Evolutionary conservation across 139 green algal species (phyloP).

Genomic region (Coccomyxa sp.): DNA sequence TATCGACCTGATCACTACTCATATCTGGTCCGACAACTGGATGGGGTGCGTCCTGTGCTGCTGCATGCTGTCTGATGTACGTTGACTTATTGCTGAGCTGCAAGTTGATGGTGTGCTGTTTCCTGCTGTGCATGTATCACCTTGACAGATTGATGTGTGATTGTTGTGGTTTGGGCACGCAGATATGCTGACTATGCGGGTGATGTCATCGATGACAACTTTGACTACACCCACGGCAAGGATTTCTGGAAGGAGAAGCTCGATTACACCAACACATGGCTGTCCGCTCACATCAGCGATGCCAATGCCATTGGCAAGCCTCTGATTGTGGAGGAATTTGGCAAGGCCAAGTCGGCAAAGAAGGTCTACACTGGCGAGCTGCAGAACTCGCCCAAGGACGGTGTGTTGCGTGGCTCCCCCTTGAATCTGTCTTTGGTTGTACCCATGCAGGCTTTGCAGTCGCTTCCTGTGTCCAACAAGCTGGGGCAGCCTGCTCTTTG

Average conservation of each 20-base stretch:
- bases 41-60: conserved; percentile 3
- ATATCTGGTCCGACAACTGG: conserved; percentile 59
- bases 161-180: neutral
- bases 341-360: neutral
- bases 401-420: neutral
- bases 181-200: neutral
- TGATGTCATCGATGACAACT: neutral
- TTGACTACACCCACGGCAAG: conserved; percentile 6
- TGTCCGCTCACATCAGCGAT: conserved; percentile 18
- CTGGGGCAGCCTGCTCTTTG: neutral
- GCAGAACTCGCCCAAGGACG: neutral
- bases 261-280: conserved; percentile 11
- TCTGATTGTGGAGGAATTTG: conserved; percentile 42
- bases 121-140: neutral
- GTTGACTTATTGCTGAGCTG: no score
- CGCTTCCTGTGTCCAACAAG: no score
- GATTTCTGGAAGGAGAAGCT: conserved; percentile 8
- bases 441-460: no score
- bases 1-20: conserved; percentile 52
- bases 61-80: neutral
- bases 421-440: neutral
- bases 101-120: neutral
- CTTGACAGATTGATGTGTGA: neutral
- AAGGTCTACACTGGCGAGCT: conserved; percentile 1
- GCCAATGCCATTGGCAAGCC: conserved; percentile 23